Conservation (phyloP, 768 basidiomycete genomes). For the Amanita subjunquillea region DNA sequence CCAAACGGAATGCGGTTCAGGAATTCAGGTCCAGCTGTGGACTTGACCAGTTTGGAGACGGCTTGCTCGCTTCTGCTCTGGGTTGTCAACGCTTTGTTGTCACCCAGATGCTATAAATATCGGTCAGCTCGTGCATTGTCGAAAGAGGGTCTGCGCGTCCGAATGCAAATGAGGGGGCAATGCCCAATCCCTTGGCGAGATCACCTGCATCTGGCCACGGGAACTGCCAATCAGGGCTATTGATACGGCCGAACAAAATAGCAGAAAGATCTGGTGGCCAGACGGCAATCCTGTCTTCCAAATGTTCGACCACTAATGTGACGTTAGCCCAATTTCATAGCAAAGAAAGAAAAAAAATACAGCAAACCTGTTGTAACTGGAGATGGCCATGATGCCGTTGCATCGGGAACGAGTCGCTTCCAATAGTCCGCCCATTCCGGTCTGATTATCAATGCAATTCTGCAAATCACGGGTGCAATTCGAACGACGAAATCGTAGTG, state of each 20-base stretch:
- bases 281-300: conserved; percentile 65
- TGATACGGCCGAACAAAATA: conserved; percentile 48
- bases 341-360: background rate
- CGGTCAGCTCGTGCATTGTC: conserved; percentile 41
- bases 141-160: conserved; percentile 51
- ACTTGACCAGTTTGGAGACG: conserved; percentile 42
- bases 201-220: conserved; percentile 40
- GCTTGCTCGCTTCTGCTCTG: conserved; percentile 63
- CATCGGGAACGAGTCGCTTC: conserved; percentile 69
- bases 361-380: conserved; percentile 27
- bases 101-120: conserved; percentile 51
- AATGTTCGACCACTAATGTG: conserved; percentile 28
- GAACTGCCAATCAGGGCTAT: conserved; percentile 60
- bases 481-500: conserved; percentile 43
- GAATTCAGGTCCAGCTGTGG: conserved; percentile 34
- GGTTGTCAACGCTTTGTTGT: conserved; percentile 34
- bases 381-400: conserved; percentile 49
- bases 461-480: conserved; percentile 55
- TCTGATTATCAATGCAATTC: conserved; percentile 50
- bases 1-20: conserved; percentile 56
- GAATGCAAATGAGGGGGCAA: conserved; percentile 47
- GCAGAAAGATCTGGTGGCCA: conserved; percentile 73
- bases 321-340: conserved; percentile 4
- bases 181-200: conserved; percentile 36
- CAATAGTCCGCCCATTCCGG: conserved; percentile 92